A percentile compares a stretch with the other conserved stretches of the same genome.
Evolutionary conservation across 75 land plant species (phyloP).

Genomic region (Isoetes taiwanensis): DNA sequence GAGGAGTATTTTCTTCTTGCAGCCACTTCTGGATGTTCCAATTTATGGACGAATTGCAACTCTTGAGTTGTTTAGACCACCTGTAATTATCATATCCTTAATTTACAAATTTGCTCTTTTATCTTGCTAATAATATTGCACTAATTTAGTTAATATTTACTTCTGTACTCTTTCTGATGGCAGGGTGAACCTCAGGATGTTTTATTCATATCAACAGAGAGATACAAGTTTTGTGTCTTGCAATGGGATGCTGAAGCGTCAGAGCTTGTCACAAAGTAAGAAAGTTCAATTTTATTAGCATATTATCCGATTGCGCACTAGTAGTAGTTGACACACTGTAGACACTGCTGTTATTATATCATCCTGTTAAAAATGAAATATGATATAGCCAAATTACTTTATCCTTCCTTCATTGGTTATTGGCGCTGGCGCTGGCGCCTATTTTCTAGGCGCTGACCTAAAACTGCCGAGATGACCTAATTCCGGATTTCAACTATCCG

Average conservation of each 20-base stretch:
- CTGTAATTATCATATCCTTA: slow-evolving; percentile 57
- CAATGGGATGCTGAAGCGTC: slow-evolving; percentile 89
- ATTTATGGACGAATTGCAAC: slow-evolving; percentile 99
- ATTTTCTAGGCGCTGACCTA: too few relatives aligned
- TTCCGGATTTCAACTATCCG: too few relatives aligned
- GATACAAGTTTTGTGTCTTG: slow-evolving; percentile 98
- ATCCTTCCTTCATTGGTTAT: too few relatives aligned
- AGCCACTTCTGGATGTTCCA: slow-evolving; percentile 99
- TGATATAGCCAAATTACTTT: too few relatives aligned
- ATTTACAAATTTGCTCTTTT: neutral
- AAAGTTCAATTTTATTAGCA: too few relatives aligned
- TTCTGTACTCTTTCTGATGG: neutral
- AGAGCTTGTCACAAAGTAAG: slow-evolving; percentile 88
- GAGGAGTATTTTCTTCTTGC: slow-evolving; percentile 9
- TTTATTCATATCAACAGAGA: slow-evolving; percentile 87
- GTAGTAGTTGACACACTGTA: too few relatives aligned
- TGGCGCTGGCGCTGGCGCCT: too few relatives aligned
- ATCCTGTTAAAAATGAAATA: too few relatives aligned
- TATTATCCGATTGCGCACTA: too few relatives aligned
- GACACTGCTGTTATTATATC: too few relatives aligned
- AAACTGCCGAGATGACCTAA: too few relatives aligned
- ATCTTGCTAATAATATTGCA: neutral
- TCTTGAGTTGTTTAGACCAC: slow-evolving; percentile 92
- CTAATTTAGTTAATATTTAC: neutral
- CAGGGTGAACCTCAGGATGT: slow-evolving; percentile 99